Evolutionary conservation across 805 yeast species (phyloP).

Genomic region (Saccharomycopsis babjevae): DNA sequence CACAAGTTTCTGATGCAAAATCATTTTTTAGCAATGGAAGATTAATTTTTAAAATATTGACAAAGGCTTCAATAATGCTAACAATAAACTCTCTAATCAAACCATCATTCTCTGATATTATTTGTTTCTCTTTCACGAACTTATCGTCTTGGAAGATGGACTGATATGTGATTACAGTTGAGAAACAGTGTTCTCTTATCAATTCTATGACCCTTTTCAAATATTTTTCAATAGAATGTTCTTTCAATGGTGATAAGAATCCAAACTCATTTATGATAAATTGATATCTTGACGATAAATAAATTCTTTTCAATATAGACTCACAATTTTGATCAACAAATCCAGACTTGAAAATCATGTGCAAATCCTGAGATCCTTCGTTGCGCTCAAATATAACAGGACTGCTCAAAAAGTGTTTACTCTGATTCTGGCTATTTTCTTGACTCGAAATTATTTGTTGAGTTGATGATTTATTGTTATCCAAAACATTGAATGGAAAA

Average conservation of each 20-base stretch:
- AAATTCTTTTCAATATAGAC: slow-evolving; percentile 41
- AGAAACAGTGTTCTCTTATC: slow-evolving; percentile 73
- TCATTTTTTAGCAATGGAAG: slow-evolving; percentile 27
- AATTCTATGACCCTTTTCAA: slow-evolving; percentile 75
- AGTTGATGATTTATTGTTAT: background rate
- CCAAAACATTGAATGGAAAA: slow-evolving; percentile 34
- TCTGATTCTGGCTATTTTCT: slow-evolving; percentile 14
- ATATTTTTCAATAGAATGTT: slow-evolving; percentile 45
- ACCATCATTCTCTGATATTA: slow-evolving; percentile 20
- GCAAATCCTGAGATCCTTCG: background rate
- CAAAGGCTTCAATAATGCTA: slow-evolving; percentile 31
- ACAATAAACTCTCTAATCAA: slow-evolving; percentile 20
- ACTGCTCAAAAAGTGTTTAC: slow-evolving; percentile 22
- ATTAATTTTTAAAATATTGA: slow-evolving; percentile 25
- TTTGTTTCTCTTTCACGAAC: slow-evolving; percentile 21
- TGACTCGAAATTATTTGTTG: background rate
- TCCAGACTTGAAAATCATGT: background rate
- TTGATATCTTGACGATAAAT: slow-evolving; percentile 55
- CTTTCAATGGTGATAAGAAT: slow-evolving; percentile 44
- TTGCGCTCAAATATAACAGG: background rate
- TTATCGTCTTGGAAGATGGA: slow-evolving; percentile 42
- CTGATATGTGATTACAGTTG: slow-evolving; percentile 55
- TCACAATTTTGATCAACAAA: slow-evolving; percentile 15
- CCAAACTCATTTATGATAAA: slow-evolving; percentile 56
- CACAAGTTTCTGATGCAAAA: slow-evolving; percentile 24